Base-by-base conservation (phyloP, 179 eudicot species). In the Beta corolliflora region DNA sequence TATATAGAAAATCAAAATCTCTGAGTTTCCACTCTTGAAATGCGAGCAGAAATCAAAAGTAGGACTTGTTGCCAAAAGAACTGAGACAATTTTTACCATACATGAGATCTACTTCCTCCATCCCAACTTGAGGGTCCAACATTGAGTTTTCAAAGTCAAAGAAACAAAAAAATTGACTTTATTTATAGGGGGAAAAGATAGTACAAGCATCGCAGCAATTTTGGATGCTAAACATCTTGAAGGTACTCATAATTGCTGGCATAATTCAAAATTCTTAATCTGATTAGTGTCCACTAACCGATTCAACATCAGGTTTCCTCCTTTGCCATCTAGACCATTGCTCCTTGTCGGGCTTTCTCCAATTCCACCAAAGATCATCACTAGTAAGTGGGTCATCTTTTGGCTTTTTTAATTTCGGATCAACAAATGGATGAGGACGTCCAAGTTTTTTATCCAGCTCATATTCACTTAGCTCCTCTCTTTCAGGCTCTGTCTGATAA, bases 241-340 rank as follows among this genome's bases (percentile, higher is more conserved):
- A 60, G 68, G 31, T 56, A 31, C 48, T 16, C 18, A 29, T 54
- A 2, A 3, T 15, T 54, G 8, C 52, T 2, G 2, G 2, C 1
- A 31, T 1, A 31, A 31, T 2, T 29, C 0, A 69, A 71, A 21
- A 3, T 4, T 45, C 45, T 25, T 8, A 16, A 14, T 55, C 15
- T 73, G 1, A 73, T 65, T 79, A 83, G 81, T 81, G 74, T 69
- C 65, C 81, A 93, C 97, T 89, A 77, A 94, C 99, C 91, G 98
- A 93, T 89, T 94, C 99, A 88, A 89, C 93, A 90, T 92, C 95
- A 56, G 99, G 98, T 41, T 90, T 87, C 82, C 93, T 86, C 91
- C 94, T 91, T 81, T 96, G 99, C 98, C 98, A 96, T 85, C 99
- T 89, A 71, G 99, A 96, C 99, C 99, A 94, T 75, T 85, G 90